phyloP scores from a whole-genome alignment of 345 rosid genomes.

The Anastatica hierochuntica region DNA sequence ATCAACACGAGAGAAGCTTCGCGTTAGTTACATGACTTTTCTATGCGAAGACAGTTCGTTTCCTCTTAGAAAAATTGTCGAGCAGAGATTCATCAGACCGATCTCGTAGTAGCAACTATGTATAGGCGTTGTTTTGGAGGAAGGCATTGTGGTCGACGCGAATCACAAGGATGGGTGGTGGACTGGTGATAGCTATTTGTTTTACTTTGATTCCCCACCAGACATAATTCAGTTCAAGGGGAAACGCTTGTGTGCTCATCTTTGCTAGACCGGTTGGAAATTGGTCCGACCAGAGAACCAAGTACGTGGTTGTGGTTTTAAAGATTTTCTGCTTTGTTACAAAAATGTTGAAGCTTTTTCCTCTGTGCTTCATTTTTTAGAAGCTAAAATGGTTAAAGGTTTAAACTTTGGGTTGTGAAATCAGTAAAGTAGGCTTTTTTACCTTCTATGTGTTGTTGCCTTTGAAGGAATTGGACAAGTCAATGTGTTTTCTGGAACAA shows the following conservation, averaged over 20 bases:
- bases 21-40: slow-evolving; percentile 33
- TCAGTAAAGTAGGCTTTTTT: too few relatives aligned
- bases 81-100: slow-evolving; percentile 34
- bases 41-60: slow-evolving; percentile 27
- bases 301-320: slow-evolving; percentile 4
- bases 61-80: slow-evolving; percentile 27
- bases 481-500: slow-evolving; percentile 41
- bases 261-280: slow-evolving; percentile 34
- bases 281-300: slow-evolving; percentile 37
- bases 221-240: slow-evolving; percentile 36
- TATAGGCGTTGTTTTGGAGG: slow-evolving; percentile 19
- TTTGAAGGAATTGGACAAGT: slow-evolving; percentile 37
- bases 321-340: not conserved
- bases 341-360: too few relatives aligned
- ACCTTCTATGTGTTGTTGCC: too few relatives aligned
- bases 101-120: slow-evolving; percentile 23
- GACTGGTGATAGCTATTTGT: slow-evolving; percentile 37
- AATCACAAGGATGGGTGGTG: slow-evolving; percentile 39
- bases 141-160: slow-evolving; percentile 36
- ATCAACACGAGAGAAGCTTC: slow-evolving; percentile 21
- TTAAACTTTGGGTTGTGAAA: not conserved
- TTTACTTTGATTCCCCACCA: slow-evolving; percentile 44
- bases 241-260: slow-evolving; percentile 39
- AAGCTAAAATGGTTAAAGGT: too few relatives aligned
- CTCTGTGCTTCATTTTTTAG: too few relatives aligned